A percentile compares a stretch with the other conserved stretches of the same genome.
Evolutionary conservation across 306 rosid species (phyloP).

Genomic region (Quercus bicolor): DNA sequence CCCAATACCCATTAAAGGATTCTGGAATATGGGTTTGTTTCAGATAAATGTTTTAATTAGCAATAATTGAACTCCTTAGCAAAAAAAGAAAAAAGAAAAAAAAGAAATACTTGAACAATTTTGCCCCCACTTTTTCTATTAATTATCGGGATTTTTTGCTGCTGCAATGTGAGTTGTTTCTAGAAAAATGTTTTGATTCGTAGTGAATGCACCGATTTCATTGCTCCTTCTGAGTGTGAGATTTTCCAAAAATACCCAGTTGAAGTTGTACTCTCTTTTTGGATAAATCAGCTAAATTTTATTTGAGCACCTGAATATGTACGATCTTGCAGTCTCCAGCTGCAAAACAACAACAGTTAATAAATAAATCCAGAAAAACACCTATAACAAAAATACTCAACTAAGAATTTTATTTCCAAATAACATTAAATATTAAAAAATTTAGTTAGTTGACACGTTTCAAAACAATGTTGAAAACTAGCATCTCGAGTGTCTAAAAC

Average conservation of each 20-base stretch:
- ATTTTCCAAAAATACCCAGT: background rate
- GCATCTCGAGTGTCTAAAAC: no score
- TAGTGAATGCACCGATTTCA: background rate
- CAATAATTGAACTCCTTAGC: background rate
- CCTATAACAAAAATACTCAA: no score
- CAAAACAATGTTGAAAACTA: no score
- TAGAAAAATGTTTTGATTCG: background rate
- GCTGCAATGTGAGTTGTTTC: conserved; percentile 13
- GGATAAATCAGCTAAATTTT: no score
- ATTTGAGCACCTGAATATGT: no score
- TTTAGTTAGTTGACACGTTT: no score
- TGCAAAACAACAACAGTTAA: no score
- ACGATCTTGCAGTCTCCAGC: no score
- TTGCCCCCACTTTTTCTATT: background rate
- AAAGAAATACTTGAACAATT: background rate
- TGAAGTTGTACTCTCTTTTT: background rate
- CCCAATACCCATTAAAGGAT: conserved; percentile 10
- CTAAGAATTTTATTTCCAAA: no score
- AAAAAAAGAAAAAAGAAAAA: no score
- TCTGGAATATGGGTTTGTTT: conserved; percentile 13
- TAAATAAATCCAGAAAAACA: no score
- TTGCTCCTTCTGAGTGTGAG: background rate
- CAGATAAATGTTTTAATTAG: background rate
- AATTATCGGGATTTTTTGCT: background rate
- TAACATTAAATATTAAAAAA: no score